These are phyloP conservation scores for Phialophora expanda DNA, from an alignment of 2,329 filamentous ascomycete species.

Conservation along the genomic window DNA sequence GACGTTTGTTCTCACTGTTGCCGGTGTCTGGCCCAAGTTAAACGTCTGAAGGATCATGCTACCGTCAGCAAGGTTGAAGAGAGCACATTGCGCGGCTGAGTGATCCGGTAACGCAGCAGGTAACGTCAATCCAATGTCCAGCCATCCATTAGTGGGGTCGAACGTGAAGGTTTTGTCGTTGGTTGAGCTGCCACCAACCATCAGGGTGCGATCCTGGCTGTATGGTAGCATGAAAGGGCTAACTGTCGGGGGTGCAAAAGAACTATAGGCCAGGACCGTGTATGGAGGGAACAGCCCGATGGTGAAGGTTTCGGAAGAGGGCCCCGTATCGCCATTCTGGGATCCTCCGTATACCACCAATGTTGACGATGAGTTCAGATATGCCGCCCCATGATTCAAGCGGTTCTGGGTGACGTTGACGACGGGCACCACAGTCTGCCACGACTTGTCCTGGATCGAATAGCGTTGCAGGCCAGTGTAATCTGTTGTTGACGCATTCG, in stretches of 20 bases:
- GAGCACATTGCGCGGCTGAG: constrained; percentile 63
- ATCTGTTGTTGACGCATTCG: constrained; percentile 54
- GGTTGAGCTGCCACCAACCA: constrained; percentile 72
- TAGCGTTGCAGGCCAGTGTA: constrained; percentile 79
- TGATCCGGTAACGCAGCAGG: constrained; percentile 65
- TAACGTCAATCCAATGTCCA: constrained; percentile 68
- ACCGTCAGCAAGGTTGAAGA: constrained; percentile 74
- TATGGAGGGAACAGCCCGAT: constrained; percentile 71
- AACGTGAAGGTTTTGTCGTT: constrained; percentile 78
- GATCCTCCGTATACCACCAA: constrained; percentile 83
- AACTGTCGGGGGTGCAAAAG: constrained; percentile 65
- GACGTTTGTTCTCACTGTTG: constrained; percentile 72
- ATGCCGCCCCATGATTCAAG: constrained; percentile 75
- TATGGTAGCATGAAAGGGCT: constrained; percentile 76
- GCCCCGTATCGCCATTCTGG: constrained; percentile 61
- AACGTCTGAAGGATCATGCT: constrained; percentile 81
- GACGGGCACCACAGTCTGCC: constrained; percentile 61
- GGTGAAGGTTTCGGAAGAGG: constrained; percentile 76
- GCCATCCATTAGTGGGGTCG: constrained; percentile 67
- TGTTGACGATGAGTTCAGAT: constrained; percentile 70
- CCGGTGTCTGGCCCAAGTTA: constrained; percentile 74
- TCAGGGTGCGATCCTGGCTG: constrained; percentile 70
- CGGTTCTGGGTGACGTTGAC: constrained; percentile 69
- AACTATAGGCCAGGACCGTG: constrained; percentile 63
- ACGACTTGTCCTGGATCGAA: constrained; percentile 61